Base-by-base conservation (phyloP, 2,329 filamentous ascomycete genomes). In the Monilinia vaccinii-corymbosi region DNA sequence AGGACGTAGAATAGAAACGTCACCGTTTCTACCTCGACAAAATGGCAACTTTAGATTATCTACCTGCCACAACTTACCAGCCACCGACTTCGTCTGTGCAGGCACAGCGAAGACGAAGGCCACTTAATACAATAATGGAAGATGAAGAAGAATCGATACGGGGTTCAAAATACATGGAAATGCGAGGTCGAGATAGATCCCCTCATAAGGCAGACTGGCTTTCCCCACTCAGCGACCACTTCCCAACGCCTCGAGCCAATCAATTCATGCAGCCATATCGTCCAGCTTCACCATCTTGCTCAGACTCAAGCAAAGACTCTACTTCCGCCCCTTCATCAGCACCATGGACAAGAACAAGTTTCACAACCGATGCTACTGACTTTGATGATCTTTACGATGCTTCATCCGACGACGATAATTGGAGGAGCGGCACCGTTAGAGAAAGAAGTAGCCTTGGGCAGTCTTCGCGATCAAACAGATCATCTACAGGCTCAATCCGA, bases 381-480 rank as follows among this genome's bases (percentile, higher is more conserved):
- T 93, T 93, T 68, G 89, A 96, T 73, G 90, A 95, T 68, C 77
- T 96, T 52, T 96, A 96, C 73, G 89, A 94, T 73, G 81, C 90
- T 46, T 91, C 70, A 53, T 71, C 89, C 18, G 91, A 95, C 66
- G 84, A 91, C 58, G 91, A 96, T 67, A 67, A 72, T 72, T 69
- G 79, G 74, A 70, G 76, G 78, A 67, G 49, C 76, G 79, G 70
- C 62, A 45, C 34, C 21, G 21, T 64, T 50, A 60, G 60, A 10
- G 62, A 66, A 36, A 64, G 63, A 36, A 62, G 58, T 25, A 68
- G 64, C 42, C 25, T 71, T 32, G 69, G 70, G 16, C 68, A 70
- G 56, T 58, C 44, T 34, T 31, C 21, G 38, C 40, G 47, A n/a
- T 61, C 64, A 21, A 66, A 72, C 67, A 60, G 69, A 55, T 64